Evolutionary conservation across 805 yeast species (phyloP).

Genomic region (Maudiozyma saulgeensis): DNA sequence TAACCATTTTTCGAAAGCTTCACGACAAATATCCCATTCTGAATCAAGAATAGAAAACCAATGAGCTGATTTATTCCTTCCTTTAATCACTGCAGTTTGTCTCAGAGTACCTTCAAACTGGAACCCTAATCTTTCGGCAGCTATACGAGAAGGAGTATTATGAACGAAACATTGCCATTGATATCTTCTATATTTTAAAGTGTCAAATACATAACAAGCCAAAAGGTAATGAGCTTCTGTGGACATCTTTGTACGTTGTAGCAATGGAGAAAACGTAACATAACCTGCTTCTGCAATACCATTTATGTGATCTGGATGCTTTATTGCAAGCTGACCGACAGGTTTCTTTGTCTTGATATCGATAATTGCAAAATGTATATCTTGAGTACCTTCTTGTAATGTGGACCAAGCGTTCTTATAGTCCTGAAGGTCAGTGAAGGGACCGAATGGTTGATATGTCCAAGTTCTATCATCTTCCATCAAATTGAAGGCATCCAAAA

Average conservation of each 20-base stretch:
- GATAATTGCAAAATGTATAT: conserved; percentile 17
- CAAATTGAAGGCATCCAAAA: conserved; percentile 8
- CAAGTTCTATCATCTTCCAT: conserved; percentile 7
- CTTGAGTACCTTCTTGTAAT: background rate
- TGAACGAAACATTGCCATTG: conserved; percentile 31
- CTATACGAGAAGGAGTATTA: conserved; percentile 23
- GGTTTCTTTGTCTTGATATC: conserved; percentile 13
- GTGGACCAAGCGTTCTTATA: background rate
- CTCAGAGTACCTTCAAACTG: conserved; percentile 27
- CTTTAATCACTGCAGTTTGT: conserved; percentile 22
- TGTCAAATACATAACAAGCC: conserved; percentile 22
- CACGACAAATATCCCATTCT: conserved; percentile 23
- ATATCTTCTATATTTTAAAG: conserved; percentile 25
- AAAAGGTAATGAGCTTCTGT: conserved; percentile 28
- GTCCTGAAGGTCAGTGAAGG: conserved; percentile 2
- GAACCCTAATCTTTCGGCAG: conserved; percentile 28
- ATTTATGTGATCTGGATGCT: conserved; percentile 21
- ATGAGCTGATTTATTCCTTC: conserved; percentile 25
- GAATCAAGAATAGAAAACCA: conserved; percentile 27
- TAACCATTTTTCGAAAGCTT: conserved; percentile 22
- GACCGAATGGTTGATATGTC: conserved; percentile 15
- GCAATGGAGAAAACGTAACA: conserved; percentile 16
- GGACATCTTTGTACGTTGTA: conserved; percentile 19
- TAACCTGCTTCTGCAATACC: conserved; percentile 26
- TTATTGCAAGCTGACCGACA: conserved; percentile 22